Base-by-base conservation (phyloP, 805 yeast genomes). In the Candida chauliodis region DNA sequence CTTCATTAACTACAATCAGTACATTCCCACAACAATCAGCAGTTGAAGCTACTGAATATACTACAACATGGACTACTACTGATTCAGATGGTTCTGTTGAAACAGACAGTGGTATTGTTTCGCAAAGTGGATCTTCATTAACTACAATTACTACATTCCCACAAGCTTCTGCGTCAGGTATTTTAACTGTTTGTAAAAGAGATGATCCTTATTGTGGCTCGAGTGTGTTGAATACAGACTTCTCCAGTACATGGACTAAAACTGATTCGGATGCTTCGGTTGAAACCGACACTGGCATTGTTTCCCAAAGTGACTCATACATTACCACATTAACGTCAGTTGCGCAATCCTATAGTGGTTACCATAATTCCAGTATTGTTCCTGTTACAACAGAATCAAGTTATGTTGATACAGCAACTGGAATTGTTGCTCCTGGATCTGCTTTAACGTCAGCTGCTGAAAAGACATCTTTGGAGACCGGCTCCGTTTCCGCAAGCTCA, bases 271-370 rank as follows among this genome's bases (percentile, higher is more conserved):
- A 40, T 21, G 49, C 48, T 8, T 23, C 26, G 22, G 31, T 30
- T 18, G 28, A 37, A 8, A 51, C 50, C n/a, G 44, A 40, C 11
- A 43, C 53, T 15, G 46, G 46, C 13, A 46, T 36, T 19, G 50
- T 46, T 18, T 27, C 44, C 30, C 46, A 45, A 7, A 46, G 50
- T 19, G 45, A n/a, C n/a, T n/a, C n/a, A n/a, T n/a, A n/a, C n/a
- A n/a, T n/a, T n/a, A n/a, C n/a, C n/a, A n/a, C n/a, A n/a, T n/a
- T n/a, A n/a, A n/a, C n/a, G n/a, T n/a, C n/a, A n/a, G n/a, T n/a
- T n/a, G n/a, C n/a, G n/a, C n/a, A n/a, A n/a, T n/a, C n/a, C n/a
- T n/a, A n/a, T 8, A 21, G 51, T 26, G 35, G 49, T 29, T 43
- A 32, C 19, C 38, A 9, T 28, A 23, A 10, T 13, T 37, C 5